phyloP scores from a whole-genome alignment of 106 monocot species.

The Chionographis japonica region DNA sequence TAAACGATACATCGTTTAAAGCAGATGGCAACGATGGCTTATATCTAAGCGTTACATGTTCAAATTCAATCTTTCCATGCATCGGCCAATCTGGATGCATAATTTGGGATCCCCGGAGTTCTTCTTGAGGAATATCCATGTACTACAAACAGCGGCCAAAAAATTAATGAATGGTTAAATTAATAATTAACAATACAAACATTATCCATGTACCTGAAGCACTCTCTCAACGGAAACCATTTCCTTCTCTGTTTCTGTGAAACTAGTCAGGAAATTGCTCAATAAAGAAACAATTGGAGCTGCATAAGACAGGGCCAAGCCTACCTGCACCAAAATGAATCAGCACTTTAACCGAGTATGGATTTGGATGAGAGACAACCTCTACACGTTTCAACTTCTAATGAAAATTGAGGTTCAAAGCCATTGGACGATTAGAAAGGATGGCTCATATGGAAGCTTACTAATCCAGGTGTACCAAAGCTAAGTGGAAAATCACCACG shows the following conservation, averaged over 20 bases:
- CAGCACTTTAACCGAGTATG: not conserved
- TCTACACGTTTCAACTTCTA: not conserved
- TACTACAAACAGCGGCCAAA: slow-evolving; percentile 43
- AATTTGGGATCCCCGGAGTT: slow-evolving; percentile 41
- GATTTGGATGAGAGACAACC: not conserved
- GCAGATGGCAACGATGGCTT: slow-evolving; percentile 57
- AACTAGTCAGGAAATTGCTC: slow-evolving; percentile 85
- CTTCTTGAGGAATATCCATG: slow-evolving; percentile 89
- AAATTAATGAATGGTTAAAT: not conserved
- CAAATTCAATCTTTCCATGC: slow-evolving; percentile 79
- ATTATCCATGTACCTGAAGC: slow-evolving; percentile 48
- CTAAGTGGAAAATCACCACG: slow-evolving; percentile 50
- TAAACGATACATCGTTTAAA: slow-evolving; percentile 77
- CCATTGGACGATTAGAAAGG: not conserved
- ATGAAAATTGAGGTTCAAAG: not conserved
- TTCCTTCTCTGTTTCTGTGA: slow-evolving; percentile 97
- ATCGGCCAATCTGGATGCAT: slow-evolving; percentile 65
- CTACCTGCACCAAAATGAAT: slow-evolving; percentile 44
- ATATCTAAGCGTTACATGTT: slow-evolving; percentile 73
- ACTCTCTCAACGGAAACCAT: slow-evolving; percentile 98
- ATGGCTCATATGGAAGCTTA: slow-evolving; percentile 19
- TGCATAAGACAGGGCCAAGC: slow-evolving; percentile 91
- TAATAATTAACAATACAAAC: not conserved
- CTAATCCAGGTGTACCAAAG: slow-evolving; percentile 88
- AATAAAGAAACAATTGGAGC: slow-evolving; percentile 73